Evolutionary conservation across 306 rosid species (phyloP), one percentile per base, ranked within the genome.

Genomic region (Biancaea sappan): DNA sequence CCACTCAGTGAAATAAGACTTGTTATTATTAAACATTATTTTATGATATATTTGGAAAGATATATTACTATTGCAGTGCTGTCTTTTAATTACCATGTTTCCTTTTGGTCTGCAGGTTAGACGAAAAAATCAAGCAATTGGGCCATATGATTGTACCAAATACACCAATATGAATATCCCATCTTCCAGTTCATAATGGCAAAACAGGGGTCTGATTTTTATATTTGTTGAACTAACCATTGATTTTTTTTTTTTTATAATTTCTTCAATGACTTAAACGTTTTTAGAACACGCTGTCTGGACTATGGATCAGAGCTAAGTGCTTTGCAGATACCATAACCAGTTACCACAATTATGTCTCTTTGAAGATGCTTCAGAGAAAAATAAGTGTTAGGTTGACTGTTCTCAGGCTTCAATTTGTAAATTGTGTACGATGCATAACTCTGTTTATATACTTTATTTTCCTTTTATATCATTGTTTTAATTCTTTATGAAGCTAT

Each of bases 111-210:
- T 78, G 54, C 88, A 94, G 98, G 97, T 94, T 79, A 91, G 59
- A 66, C 82, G 89, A 14, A 94, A 91, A 82, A 78, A 79, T 74
- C 93, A 90, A 83, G 88, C 21, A 28, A 81, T 91, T 46, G 98
- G 98, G 51, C 98, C 98, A 13, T 92, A 76, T 64, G 97, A 94
- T 69, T 94, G 96, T 74, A 94, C 97, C 71, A 91, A 94, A 79
- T 77, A 81, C 69, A 84, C 79, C 69, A 62, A 62, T 5, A 35
- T 37, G 48, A 86, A 82, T 71, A 64, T 31, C 37, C 82, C 81
- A 31, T 75, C 81, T 73, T 77, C 83, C 31, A 58, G 72, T 72
- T 69, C 79, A 21, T 60, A 74, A 51, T 79, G 78, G 57, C 77
- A 29, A 37, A 43, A 47, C 62, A 50, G 28, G 63, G 56, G 48